These are phyloP conservation scores for Boletus rubescentipes DNA, from an alignment of 768 basidiomycete genomes.

Conservation along the genomic window DNA sequence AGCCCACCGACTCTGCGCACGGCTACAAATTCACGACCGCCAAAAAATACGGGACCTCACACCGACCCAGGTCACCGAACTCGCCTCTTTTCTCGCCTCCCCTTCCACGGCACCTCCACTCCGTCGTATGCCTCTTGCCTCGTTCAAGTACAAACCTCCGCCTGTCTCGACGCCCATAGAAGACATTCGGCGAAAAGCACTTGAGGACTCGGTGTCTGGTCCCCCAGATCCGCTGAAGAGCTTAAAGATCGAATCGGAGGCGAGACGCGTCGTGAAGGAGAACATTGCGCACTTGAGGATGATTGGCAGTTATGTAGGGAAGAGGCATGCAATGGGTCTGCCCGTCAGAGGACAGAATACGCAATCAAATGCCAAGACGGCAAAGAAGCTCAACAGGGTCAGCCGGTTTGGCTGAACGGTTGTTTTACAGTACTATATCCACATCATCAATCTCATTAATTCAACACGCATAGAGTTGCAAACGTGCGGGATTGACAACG, in stretches of 20 bases:
- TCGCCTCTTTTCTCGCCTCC: constrained; percentile 93
- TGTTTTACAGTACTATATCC: constrained; percentile 13
- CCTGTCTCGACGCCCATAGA: constrained; percentile 38
- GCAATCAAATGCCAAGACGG: constrained; percentile 86
- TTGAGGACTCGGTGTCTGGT: constrained; percentile 38
- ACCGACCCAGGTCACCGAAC: constrained; percentile 81
- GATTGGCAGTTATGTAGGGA: constrained; percentile 93
- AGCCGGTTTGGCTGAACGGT: constrained; percentile 51
- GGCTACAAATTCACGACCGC: constrained; percentile 87
- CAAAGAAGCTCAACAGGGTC: constrained; percentile 85
- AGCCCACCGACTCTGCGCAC: constrained; percentile 81
- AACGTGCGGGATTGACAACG: not conserved
- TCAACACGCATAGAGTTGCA: not conserved
- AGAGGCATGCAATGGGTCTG: constrained; percentile 88
- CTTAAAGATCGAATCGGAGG: constrained; percentile 85
- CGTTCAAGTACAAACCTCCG: constrained; percentile 48
- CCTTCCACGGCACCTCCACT: constrained; percentile 73
- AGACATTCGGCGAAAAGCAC: constrained; percentile 23
- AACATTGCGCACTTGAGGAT: constrained; percentile 91
- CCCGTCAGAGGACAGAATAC: constrained; percentile 96
- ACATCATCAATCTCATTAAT: constrained; percentile 4
- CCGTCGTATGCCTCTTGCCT: constrained; percentile 65
- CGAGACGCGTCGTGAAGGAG: constrained; percentile 77
- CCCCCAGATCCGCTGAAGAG: constrained; percentile 63
- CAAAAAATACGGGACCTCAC: constrained; percentile 80